phyloP scores from a whole-genome alignment of 345 rosid species.

The Eucalyptus sp. region DNA sequence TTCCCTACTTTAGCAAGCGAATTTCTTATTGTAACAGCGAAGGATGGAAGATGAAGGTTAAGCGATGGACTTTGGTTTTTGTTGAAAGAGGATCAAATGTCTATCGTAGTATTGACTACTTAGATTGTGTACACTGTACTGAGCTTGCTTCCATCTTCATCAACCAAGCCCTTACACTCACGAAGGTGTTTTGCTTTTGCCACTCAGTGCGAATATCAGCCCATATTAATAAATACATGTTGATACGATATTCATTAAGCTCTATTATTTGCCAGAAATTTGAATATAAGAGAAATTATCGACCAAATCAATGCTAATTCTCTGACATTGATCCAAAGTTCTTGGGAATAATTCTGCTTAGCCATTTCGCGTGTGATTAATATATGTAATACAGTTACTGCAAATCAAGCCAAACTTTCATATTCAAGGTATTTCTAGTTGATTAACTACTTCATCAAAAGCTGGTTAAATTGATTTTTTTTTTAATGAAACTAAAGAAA shows the following conservation, averaged over 20 bases:
- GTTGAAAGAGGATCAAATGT: background rate
- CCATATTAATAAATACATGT: background rate
- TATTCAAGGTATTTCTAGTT: background rate
- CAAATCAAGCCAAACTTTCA: background rate
- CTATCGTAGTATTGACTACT: background rate
- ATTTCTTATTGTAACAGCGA: background rate
- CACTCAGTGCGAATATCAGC: background rate
- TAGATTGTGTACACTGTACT: background rate
- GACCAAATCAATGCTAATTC: background rate
- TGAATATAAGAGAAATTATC: background rate
- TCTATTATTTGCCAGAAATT: background rate
- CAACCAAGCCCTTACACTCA: background rate
- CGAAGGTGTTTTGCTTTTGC: background rate
- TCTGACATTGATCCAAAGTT: background rate
- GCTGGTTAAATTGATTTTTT: background rate
- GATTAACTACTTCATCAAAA: background rate
- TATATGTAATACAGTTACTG: background rate
- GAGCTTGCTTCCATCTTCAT: background rate
- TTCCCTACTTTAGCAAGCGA: background rate
- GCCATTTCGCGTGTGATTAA: background rate
- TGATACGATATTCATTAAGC: rapidly evolving
- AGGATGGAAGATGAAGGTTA: background rate
- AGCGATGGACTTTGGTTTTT: background rate
- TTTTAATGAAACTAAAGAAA: background rate
- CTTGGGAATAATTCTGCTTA: background rate